phyloP scores from a whole-genome alignment of 78 protist genomes.

The Paulinella micropora region DNA sequence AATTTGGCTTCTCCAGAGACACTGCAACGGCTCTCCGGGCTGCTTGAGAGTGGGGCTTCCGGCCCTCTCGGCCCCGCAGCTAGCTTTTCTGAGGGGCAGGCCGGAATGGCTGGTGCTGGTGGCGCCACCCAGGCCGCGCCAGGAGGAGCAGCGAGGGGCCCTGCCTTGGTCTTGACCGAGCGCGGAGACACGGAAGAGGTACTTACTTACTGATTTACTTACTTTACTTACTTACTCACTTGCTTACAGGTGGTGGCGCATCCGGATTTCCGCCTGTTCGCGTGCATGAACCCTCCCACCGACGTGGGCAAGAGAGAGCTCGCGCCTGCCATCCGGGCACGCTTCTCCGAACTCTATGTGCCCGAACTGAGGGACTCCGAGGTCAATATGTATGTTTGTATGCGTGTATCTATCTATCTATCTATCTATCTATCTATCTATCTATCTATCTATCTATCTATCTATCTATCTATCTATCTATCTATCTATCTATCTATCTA shows the following conservation, averaged over 20 bases:
- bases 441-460: not conserved
- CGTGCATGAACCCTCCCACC: slow-evolving; percentile 48
- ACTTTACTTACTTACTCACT: too few species aligned
- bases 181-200: slow-evolving; percentile 14
- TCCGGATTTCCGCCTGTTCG: not conserved
- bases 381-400: not conserved
- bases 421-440: not conserved
- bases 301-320: slow-evolving; percentile 98
- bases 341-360: slow-evolving; percentile 91
- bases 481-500: not conserved
- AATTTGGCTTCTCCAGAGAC: slow-evolving; percentile 90
- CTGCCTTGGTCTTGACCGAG: slow-evolving; percentile 40
- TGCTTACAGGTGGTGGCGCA: not conserved
- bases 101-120: not conserved
- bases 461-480: not conserved
- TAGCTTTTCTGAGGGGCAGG: too few species aligned
- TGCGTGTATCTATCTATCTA: not conserved
- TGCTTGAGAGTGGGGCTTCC: not conserved
- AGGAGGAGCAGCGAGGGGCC: not conserved
- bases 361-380: slow-evolving; percentile 39
- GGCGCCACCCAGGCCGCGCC: not conserved
- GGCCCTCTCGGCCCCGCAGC: too few species aligned
- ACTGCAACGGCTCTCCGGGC: slow-evolving; percentile 48
- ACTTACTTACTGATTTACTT: too few species aligned
- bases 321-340: slow-evolving; percentile 92